Conservation (phyloP, 805 yeast species). For the Martiniozyma abietophila region DNA sequence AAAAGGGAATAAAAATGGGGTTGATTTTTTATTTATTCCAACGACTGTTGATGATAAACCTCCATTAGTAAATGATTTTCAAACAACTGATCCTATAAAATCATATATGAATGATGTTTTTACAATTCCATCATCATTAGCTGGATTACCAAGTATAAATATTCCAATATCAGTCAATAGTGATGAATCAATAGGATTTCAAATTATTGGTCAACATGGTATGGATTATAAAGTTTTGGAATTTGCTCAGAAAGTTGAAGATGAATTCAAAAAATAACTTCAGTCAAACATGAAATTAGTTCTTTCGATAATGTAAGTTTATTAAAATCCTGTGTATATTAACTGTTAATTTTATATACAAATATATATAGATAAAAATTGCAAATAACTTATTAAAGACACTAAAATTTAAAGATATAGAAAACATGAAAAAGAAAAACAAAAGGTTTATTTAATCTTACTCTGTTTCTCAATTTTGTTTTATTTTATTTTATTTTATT, state of each 20-base stretch:
- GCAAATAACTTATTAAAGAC: too few relatives aligned
- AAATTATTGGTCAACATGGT: slow-evolving; percentile 80
- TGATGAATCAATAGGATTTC: slow-evolving; percentile 53
- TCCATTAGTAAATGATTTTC: slow-evolving; percentile 24
- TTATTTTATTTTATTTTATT: too few relatives aligned
- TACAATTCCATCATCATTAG: slow-evolving; percentile 84
- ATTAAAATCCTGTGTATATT: too few relatives aligned
- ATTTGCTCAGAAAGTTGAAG: slow-evolving; percentile 13
- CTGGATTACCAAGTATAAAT: slow-evolving; percentile 81
- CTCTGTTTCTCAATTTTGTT: too few relatives aligned
- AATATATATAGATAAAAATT: too few relatives aligned
- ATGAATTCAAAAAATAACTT: slow-evolving; percentile 2
- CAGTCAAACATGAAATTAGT: too few relatives aligned
- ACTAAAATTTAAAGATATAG: too few relatives aligned
- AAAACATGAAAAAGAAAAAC: too few relatives aligned
- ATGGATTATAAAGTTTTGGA: slow-evolving; percentile 59
- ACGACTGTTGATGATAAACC: slow-evolving; percentile 50
- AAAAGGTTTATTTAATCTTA: too few relatives aligned
- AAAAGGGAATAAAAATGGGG: slow-evolving; percentile 23
- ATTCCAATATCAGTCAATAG: too few relatives aligned
- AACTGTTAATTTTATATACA: too few relatives aligned
- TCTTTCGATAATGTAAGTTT: too few relatives aligned
- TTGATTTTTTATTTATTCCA: slow-evolving; percentile 70
- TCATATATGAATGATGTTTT: slow-evolving; percentile 74
- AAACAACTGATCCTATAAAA: slow-evolving; percentile 33